These are phyloP conservation scores for Coniochaeta sp. DNA, from an alignment of 2,329 filamentous ascomycete species.

Conservation along the genomic window DNA sequence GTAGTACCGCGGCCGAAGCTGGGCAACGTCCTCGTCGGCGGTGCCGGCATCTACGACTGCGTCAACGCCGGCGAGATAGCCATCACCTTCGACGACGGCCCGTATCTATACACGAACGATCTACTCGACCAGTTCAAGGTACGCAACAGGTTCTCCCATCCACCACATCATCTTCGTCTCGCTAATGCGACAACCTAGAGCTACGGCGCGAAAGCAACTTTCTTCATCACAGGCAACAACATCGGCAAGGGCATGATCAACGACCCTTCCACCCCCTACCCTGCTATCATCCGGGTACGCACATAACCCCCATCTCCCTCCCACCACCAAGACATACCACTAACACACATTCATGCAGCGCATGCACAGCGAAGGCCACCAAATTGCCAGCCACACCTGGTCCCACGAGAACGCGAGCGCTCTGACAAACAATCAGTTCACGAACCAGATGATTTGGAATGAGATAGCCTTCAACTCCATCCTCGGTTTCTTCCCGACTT, in stretches of 20 bases:
- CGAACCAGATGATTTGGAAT: constrained; percentile 34
- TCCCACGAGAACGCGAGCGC: constrained; percentile 33
- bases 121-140: constrained; percentile 53
- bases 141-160: not conserved
- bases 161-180: no score
- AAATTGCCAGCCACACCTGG: constrained; percentile 41
- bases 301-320: not conserved
- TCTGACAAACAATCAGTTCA: constrained; percentile 24
- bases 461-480: constrained; percentile 37
- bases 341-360: constrained; percentile 26
- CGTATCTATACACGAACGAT: constrained; percentile 52
- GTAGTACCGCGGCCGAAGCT: constrained; percentile 42
- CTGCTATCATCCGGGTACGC: constrained; percentile 33
- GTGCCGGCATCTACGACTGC: constrained; percentile 49
- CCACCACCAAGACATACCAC: not conserved
- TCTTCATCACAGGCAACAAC: constrained; percentile 57
- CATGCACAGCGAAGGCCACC: constrained; percentile 38
- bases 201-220: constrained; percentile 59
- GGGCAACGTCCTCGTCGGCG: constrained; percentile 49
- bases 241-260: constrained; percentile 50
- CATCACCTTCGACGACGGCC: constrained; percentile 62
- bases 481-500: constrained; percentile 37
- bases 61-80: constrained; percentile 53
- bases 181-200: constrained; percentile 15
- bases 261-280: constrained; percentile 34